Conservation (phyloP, 371 early-diverging fungal species). For the Mortierella sp. region DNA sequence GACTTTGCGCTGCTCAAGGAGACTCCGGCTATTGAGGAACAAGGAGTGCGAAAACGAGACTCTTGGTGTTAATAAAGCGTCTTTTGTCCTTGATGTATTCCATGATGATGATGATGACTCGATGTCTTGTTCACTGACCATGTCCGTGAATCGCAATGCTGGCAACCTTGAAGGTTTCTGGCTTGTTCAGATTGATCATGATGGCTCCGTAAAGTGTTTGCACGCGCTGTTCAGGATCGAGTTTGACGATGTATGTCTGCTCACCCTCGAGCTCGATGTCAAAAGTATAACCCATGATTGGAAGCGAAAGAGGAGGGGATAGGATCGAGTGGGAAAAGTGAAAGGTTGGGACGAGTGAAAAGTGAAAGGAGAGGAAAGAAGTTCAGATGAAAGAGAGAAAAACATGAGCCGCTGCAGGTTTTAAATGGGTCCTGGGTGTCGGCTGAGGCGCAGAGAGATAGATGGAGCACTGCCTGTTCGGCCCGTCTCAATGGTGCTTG, state of each 20-base stretch:
- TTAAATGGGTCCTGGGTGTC: too few species aligned
- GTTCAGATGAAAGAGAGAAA: not conserved
- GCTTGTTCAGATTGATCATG: constrained; percentile 21
- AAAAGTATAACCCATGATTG: constrained; percentile 40
- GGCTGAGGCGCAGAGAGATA: too few species aligned
- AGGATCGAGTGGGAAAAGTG: not conserved
- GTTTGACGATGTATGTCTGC: constrained; percentile 26
- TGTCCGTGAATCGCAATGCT: constrained; percentile 32
- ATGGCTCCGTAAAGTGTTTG: constrained; percentile 30
- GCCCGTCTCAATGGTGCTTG: too few species aligned
- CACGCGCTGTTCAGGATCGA: constrained; percentile 5
- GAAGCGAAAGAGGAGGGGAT: too few species aligned
- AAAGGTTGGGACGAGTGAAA: not conserved
- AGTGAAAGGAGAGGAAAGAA: not conserved
- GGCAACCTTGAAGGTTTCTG: constrained; percentile 35
- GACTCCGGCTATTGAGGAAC: constrained; percentile 27
- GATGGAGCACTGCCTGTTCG: too few species aligned
- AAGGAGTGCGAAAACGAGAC: not conserved
- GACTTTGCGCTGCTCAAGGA: constrained; percentile 26
- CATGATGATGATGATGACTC: too few species aligned
- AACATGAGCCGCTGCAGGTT: too few species aligned
- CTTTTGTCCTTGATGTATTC: too few species aligned
- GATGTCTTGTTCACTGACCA: constrained; percentile 6
- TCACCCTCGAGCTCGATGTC: constrained; percentile 33
- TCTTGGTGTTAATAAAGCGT: too few species aligned